Evolutionary conservation across 1,139 yeast genomes (phyloP), one percentile per base, ranked within the genome.

Genomic region (Yamadazyma sp.): DNA sequence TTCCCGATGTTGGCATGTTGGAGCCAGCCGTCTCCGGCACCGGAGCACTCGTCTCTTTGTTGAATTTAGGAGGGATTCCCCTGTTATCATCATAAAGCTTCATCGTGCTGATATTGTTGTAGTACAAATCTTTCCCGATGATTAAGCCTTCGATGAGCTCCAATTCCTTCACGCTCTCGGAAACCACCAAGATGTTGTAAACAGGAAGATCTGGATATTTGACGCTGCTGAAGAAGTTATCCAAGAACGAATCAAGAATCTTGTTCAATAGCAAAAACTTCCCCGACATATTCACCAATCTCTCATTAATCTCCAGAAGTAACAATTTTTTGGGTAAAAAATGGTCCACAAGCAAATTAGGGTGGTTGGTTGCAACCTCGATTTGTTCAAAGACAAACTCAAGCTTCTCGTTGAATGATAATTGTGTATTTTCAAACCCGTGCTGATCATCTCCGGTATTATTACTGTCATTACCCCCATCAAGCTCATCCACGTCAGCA

Each of bases 321-420:
- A 85, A 56, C 43, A 84, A 62, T 42, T 81, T 81, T 46, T 81
- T 77, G 10, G 92, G 88, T 54, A 84, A 80, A 50, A 80, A 84
- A 56, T 85, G 92, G 51, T 83, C 87, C 25, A 84, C 89, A 30
- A 84, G 55, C 33, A 84, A 61, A 29, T 83, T 79, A 1, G 91
- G 88, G 55, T 85, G 89, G 50, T 75, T 78, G 2, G 74, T 66
- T 0, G 82, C 64, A 15, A 73, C 69, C 24, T 66, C 55, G 8
- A 82, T 55, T 50, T 78, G 82, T 9, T 75, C 73, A 38, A 71
- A 69, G 20, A 84, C 63, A 31, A 81, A 54, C 16, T 43, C 46
- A 15, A 48, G 36, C 27, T 48, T 43, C 17, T 48, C 51, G 14
- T 39, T 36, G 25, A 42, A 45, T 3, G 43, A 26, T 24, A 46